Evolutionary conservation across 352 stramenopile species (phyloP).

Genomic region (Globisporangium okanoganense): DNA sequence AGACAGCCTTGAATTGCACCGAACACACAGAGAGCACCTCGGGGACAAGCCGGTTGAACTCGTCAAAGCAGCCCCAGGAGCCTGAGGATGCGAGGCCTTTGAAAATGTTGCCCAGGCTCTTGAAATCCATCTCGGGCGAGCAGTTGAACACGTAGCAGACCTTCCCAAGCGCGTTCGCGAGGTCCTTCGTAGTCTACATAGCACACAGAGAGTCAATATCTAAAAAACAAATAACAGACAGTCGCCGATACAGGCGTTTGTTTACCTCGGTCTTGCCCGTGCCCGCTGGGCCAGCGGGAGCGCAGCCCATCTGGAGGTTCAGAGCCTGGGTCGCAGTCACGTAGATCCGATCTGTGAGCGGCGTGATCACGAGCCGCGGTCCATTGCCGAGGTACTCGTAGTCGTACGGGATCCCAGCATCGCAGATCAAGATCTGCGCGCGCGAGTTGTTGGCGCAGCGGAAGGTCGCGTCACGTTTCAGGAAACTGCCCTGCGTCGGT

Average conservation of each 20-base stretch:
- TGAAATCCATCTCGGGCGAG: slow-evolving; percentile 96
- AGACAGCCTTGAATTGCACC: slow-evolving; percentile 95
- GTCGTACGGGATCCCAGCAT: slow-evolving; percentile 94
- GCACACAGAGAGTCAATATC: too few relatives aligned
- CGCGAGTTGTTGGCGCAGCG: slow-evolving; percentile 70
- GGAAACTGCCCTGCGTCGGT: slow-evolving; percentile 81
- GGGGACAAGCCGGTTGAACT: slow-evolving; percentile 95
- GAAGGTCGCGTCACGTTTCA: slow-evolving; percentile 90
- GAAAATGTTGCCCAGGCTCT: slow-evolving; percentile 96
- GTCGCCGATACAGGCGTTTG: too few relatives aligned
- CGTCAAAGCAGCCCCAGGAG: slow-evolving; percentile 96
- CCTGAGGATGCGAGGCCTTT: slow-evolving; percentile 93
- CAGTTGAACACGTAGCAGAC: slow-evolving; percentile 96
- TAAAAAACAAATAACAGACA: too few relatives aligned
- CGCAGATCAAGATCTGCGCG: slow-evolving; percentile 89
- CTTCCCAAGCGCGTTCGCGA: slow-evolving; percentile 93
- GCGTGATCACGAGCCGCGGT: slow-evolving; percentile 93
- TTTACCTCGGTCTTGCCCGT: slow-evolving; percentile 96
- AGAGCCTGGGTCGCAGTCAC: slow-evolving; percentile 94
- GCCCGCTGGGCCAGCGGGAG: slow-evolving; percentile 76
- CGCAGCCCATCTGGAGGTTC: slow-evolving; percentile 89
- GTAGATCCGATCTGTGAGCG: slow-evolving; percentile 96
- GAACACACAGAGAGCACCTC: slow-evolving; percentile 94
- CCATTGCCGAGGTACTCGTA: slow-evolving; percentile 97
- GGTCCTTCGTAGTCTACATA: slow-evolving; percentile 95